phyloP scores from a whole-genome alignment of 129 eudicot genomes.

The Flaveria brownii region DNA sequence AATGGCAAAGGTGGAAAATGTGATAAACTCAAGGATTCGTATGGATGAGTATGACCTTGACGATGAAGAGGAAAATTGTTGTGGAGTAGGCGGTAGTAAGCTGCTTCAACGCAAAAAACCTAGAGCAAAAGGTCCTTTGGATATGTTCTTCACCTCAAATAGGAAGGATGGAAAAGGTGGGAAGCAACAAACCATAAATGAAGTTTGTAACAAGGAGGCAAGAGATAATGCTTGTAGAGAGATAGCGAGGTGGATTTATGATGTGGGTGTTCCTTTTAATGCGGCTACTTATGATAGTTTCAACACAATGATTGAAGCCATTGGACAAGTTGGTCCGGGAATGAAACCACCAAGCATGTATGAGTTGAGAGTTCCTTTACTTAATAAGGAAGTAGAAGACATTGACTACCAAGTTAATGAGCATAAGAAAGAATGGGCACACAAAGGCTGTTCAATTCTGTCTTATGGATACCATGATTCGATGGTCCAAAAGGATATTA shows the following conservation, averaged over 20 bases:
- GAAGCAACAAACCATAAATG: neutral
- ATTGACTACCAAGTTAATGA: neutral
- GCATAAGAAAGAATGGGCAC: constrained; percentile 32
- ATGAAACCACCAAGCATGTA: constrained; percentile 25
- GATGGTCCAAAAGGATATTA: constrained; percentile 14
- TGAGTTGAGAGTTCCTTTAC: neutral
- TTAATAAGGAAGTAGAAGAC: neutral
- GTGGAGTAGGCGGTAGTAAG: too few species aligned
- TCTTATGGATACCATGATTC: constrained; percentile 28
- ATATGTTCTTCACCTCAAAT: too few species aligned
- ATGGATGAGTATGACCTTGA: too few species aligned
- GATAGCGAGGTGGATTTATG: constrained; percentile 5
- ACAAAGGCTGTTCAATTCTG: constrained; percentile 24
- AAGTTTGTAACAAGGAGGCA: neutral
- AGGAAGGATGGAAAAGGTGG: neutral
- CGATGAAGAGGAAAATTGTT: too few species aligned
- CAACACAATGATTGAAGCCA: neutral
- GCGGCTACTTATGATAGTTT: constrained; percentile 10
- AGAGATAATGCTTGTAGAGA: constrained; percentile 21
- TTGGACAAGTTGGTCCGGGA: constrained; percentile 15
- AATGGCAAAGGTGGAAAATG: too few species aligned
- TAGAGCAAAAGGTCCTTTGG: too few species aligned
- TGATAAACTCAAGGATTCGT: too few species aligned
- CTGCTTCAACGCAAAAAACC: too few species aligned
- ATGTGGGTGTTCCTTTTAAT: constrained; percentile 28